Evolutionary conservation across 1,284 basidiomycete species (phyloP), one percentile per base, ranked within the genome.

Genomic region (Fomitopsis betulina): DNA sequence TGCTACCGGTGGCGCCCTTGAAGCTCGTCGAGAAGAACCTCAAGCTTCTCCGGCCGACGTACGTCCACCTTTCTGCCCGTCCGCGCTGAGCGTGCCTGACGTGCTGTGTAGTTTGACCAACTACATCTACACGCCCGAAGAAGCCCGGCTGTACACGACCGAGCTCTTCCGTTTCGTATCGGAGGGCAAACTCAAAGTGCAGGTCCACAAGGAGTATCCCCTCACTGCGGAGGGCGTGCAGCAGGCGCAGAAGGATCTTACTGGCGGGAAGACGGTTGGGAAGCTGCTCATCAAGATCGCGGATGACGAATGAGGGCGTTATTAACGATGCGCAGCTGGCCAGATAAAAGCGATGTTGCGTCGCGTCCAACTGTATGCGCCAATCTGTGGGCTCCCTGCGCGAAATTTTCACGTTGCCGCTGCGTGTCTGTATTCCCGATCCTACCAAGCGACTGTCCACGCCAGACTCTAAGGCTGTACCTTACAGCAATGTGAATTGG

Each of bases 11-110:
- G 68, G 74, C 87, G 1, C 82, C 89, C 0, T 76, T 93, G 58
- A 90, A 86, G 66, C 82, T 98, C 23, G 78, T 80, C 0, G 79
- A 86, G 62, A 99, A 96, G 79, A 96, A 96, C 65, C 70, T 96
- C 65, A 93, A 88, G 63, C 76, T 94, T 32, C 71, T 86, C 43
- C 85, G 92, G 38, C 91, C 91, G 15, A 84, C 81, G 89, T 91
- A 67, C 62, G 86, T 75, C 54, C 15, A n/a, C 37, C 12, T 21
- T 39, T 15, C 19, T 37, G 21, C 54, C 35, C 2, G 7, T 12
- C 21, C 10, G 12, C 42, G 12, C 27, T n/a, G 3, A 15, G 12
- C 30, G 13, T 17, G n/a, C 39, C 35, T 53, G 21, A 54, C 52
- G 6, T 27, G 32, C 52, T 25, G 25, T 13, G 19, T 54, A 89